Evolutionary conservation across 805 yeast genomes (phyloP), one percentile per base, ranked within the genome.

Genomic region (Candida sithepensis): DNA sequence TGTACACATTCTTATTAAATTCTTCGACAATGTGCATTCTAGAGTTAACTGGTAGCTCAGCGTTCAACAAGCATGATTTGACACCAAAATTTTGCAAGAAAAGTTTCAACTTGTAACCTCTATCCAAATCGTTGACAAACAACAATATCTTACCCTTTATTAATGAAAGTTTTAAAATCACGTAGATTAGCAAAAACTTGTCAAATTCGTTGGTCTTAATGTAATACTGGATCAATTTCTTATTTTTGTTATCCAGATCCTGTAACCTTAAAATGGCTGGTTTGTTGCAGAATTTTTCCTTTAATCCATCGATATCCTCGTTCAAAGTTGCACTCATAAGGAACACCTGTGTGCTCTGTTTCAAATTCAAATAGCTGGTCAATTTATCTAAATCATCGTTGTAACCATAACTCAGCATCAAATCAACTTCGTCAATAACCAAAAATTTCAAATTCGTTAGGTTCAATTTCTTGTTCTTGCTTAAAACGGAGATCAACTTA

Each of bases 81-180:
- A 94, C 81, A 52, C 99, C 99, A 63, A 94, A 94, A 68, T 94
- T 97, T 66, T 91, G 97, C 53, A 94, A 70, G 56, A 91, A 96
- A 52, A 94, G 72, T 63, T 89, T 90, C 55, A 94, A 75, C 62
- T 96, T 81, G 70, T 92, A 94, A 34, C 97, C 96, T 71, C 99
- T 84, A 63, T 94, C 98, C 53, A 92, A 87, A 60, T 87, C 86
- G 65, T 94, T 94, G 41, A 94, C 98, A 71, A 94, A 94, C 7
- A 91, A 72, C 39, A 94, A 69, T 1, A 96, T 84, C 65, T 94
- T 94, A 26, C 99, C 99, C 66, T 87, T 86, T 63, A 94, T 85
- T 54, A 94, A 74, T 50, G 81, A 79, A 60, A 94, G 77, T 66
- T 94, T 94, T 77, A 90, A 85, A 39, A 94, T 90, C 40, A 94